Base-by-base conservation (phyloP, 306 rosid species). In the Datisca glomerata region DNA sequence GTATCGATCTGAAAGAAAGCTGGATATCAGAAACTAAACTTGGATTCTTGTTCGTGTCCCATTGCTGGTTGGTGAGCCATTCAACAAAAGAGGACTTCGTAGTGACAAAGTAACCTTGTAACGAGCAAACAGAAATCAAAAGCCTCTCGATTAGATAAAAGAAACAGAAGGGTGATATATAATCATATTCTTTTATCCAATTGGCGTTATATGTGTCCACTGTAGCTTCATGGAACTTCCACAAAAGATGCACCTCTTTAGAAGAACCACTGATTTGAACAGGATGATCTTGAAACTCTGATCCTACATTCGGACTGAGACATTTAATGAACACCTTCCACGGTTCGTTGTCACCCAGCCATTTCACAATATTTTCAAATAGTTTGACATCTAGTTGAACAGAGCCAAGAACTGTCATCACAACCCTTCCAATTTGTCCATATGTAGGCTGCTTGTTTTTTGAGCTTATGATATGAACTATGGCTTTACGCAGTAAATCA, bases 71-170 rank as follows among this genome's bases (percentile, higher is more conserved):
- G 28, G 64, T 59, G 11, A 85, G 60, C 96, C 87, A 85, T 38
- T 85, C 93, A 32, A 46, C 28, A 40, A 80, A 77, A 35, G 68
- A 65, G 31, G 87, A 64, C 49, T 66, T 69, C 17, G 89, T 58
- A 14, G 81, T 64, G 57, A 74, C 39, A 18, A 72, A 55, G 45
- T 38, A 45, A 13, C 80, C 77, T 2, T 18, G 53, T 28, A 24
- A 12, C 43, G 43, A 41, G 7, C 62, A 62, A 31, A 68, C 59
- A 37, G 50, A 52, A 4, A 74, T 48, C 41, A 85, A 32, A 41
- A 85, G 67, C 43, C 74, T 85, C 50, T 85, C 96, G 12, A 77
- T 47, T 18, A 80, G 89, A 56, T 80, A 74, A 44, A 85, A 37
- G 49, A 80, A 80, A 67, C 78, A 77, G 41, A 43, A 43, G 1